Percentiles rank a stretch among this genome's conserved stretches.
These are phyloP conservation scores for Globisporangium polare DNA, from an alignment of 352 stramenopile genomes.

Conservation along the genomic window DNA sequence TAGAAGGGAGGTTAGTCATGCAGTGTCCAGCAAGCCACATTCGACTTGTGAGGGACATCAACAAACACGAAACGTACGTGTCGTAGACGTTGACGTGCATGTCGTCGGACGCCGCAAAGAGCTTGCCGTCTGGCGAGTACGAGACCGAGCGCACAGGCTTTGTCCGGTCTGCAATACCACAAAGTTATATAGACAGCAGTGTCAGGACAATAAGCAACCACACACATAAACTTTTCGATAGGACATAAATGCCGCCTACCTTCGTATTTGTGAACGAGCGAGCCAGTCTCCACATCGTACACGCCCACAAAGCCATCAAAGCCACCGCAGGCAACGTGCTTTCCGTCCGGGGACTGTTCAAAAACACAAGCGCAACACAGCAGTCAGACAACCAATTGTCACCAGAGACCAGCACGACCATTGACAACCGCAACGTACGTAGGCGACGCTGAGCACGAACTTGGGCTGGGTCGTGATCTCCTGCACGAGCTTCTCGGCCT, in stretches of 20 bases:
- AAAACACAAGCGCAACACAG: neutral
- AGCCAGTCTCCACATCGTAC: conserved; percentile 76
- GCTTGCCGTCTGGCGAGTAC: conserved; percentile 81
- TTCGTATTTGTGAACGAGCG: conserved; percentile 84
- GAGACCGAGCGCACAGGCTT: conserved; percentile 86
- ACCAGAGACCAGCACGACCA: conserved; percentile 1
- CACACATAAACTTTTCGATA: neutral
- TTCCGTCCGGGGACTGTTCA: conserved; percentile 69
- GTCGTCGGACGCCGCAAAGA: conserved; percentile 89
- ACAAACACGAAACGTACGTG: conserved; percentile 51
- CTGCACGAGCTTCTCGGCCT: conserved; percentile 71
- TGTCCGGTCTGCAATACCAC: conserved; percentile 57
- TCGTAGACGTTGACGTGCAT: conserved; percentile 93
- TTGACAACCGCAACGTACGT: conserved; percentile 34
- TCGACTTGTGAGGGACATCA: neutral
- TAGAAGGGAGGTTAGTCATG: neutral
- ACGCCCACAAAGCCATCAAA: conserved; percentile 86
- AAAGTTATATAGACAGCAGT: neutral
- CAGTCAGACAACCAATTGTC: neutral
- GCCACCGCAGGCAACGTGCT: conserved; percentile 74
- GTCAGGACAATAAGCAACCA: neutral
- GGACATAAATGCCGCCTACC: too few relatives aligned
- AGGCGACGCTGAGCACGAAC: conserved; percentile 75
- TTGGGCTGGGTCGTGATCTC: conserved; percentile 72
- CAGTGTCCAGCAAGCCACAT: neutral